Base-by-base conservation (phyloP, 805 yeast species). In the Starmerella geochares region DNA sequence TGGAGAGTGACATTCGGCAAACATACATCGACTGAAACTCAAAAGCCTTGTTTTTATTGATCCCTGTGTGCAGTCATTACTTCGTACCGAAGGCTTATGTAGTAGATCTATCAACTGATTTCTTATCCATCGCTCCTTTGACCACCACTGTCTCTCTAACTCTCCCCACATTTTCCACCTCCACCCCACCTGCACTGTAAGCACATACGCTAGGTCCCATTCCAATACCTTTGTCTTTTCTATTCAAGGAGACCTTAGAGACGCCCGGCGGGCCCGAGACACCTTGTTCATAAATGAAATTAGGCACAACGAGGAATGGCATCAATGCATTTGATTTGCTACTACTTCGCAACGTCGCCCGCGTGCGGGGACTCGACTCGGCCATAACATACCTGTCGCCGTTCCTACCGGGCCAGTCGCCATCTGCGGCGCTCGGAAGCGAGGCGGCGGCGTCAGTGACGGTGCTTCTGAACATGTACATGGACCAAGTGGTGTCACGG, bases 351-450 rank as follows among this genome's bases (percentile, higher is more conserved):
- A 66, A 67, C 54, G 66, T 68, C 8, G 51, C 60, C 23, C 68
- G 63, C 48, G 62, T 69, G 24, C 61, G 69, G n/a, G 64, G 65
- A 23, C 57, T 65, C 8, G 73, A 70, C 52, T 59, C 65, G 16
- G 61, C 64, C 7, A 51, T 68, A 14, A 58, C 64, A 31, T 59
- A 67, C 29, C 54, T 70, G 28, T 60, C 65, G 10, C 63, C 64
- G 48, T 53, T 70, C 31, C 53, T 66, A 11, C 72, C 73, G 1
- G 70, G 71, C 5, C 66, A 67, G 47, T 63, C 63, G 52, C 62
- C 68, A 35, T 64, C 68, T 20, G 66, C 64, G 28, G 73, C 69
- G 54, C 53, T 69, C 19, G 63, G 63, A 6, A 52, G 70, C 4
- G 73, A 69, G 55, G 59, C 63, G 9, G 58, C 61, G 8, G 65